These are phyloP conservation scores for Aspergillus tanneri DNA, from an alignment of 2,329 filamentous ascomycete species.

Conservation along the genomic window DNA sequence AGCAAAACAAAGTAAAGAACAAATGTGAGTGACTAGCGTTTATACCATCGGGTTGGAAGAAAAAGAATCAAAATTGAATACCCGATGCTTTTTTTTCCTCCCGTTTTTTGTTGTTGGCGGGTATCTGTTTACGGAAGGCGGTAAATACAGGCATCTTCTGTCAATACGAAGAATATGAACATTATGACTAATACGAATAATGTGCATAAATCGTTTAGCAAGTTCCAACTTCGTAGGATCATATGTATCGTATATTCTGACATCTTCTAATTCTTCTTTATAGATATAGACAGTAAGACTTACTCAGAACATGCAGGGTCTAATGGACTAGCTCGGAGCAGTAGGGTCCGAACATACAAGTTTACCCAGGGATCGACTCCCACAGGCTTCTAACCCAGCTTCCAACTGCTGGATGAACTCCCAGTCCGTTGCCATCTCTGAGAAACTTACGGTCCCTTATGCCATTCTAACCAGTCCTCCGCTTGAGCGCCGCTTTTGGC, in stretches of 20 bases:
- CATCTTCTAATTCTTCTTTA: no score
- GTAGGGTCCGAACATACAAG: neutral
- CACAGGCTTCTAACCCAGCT: constrained; percentile 21
- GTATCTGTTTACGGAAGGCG: constrained; percentile 12
- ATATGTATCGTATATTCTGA: no score
- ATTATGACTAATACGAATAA: no score
- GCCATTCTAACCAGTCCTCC: constrained; percentile 64
- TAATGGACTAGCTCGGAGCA: no score
- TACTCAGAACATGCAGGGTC: no score
- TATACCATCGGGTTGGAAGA: no score
- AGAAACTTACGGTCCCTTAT: constrained; percentile 59
- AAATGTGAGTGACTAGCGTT: no score
- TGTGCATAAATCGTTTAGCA: no score
- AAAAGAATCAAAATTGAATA: no score
- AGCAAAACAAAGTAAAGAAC: neutral
- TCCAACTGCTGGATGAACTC: constrained; percentile 30
- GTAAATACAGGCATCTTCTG: constrained; percentile 2
- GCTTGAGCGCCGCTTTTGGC: constrained; percentile 54
- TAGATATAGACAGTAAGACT: no score
- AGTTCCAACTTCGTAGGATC: no score
- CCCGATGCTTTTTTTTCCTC: neutral
- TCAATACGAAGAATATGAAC: neutral
- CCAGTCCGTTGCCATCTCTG: constrained; percentile 51
- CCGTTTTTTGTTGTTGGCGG: constrained; percentile 1
- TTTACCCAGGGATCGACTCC: neutral